Base-by-base conservation (phyloP, 2,329 filamentous ascomycete genomes). In the Harringtonia lauricola region DNA sequence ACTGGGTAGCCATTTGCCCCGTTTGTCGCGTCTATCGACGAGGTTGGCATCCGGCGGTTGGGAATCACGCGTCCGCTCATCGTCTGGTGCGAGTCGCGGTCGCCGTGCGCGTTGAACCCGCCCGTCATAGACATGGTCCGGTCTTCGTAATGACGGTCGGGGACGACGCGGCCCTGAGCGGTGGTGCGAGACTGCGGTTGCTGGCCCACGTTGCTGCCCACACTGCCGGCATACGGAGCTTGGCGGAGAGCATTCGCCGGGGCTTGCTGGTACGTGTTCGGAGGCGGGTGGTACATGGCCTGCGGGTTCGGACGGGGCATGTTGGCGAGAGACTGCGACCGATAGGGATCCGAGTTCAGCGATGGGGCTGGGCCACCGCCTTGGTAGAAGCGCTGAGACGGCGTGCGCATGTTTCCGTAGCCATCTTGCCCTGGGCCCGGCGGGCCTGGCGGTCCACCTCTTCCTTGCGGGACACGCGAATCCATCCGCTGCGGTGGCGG, bases 81-180 rank as follows among this genome's bases (percentile, higher is more conserved):
- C 7, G 89, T 95, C 63, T 95, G 90, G 60, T 92, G 83, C 36
- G 88, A 70, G 55, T 85, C 83, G 48, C 76, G 74, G 53, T 94
- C 86, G 43, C 46, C 35, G 14, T 83, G 72, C 3, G 81, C 73
- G 53, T 87, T 60, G 47, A 67, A 71, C 18, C 61, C 85, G 10
- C 85, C 86, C 6, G 83, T 92, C 82, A 98, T 83, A 37, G 90
- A 95, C 92, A 96, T 96, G 50, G 92, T 81, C 46, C 92, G 79
- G 62, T 96, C 90, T 55, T 94, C 86, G 3, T 42, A 44, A 49
- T 89, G 84, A 43, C 90, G 80, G 58, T 95, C 89, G 2, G 92
- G 92, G 9, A 98, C 88, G 30, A 92, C 72, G 48, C 92, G 78
- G 28, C 92, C 92, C 60, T 95, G 89, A 9, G 89, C 86, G 3